Evolutionary conservation across 169 alveolate species (phyloP).

Genomic region (Plasmodium cynomolgi): DNA sequence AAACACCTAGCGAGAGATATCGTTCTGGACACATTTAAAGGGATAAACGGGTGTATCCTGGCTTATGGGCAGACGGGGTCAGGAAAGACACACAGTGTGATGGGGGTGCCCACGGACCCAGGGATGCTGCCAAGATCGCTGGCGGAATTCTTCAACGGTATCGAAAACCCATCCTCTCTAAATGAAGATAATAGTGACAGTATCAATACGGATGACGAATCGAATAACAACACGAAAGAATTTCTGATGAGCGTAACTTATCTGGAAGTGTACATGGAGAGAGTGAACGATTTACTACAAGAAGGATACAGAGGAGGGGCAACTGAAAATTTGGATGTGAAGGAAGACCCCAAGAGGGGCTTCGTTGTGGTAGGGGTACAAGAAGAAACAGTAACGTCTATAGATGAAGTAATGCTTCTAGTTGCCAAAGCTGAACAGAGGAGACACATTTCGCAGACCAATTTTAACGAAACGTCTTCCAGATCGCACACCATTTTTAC

Average conservation of each 20-base stretch:
- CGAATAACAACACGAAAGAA: conserved; percentile 83
- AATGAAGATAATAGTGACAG: conserved; percentile 80
- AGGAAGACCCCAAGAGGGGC: conserved; percentile 90
- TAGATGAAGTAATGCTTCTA: conserved; percentile 85
- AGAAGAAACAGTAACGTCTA: conserved; percentile 85
- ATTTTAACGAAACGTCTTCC: conserved; percentile 88
- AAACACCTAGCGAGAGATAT: conserved; percentile 83
- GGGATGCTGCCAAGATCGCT: conserved; percentile 85
- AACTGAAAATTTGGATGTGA: conserved; percentile 84
- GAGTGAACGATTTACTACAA: conserved; percentile 88
- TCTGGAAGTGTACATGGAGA: conserved; percentile 89
- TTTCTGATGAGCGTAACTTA: conserved; percentile 87
- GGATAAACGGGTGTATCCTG: conserved; percentile 85
- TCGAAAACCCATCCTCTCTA: conserved; percentile 81
- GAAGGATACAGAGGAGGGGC: conserved; percentile 85
- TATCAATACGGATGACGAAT: conserved; percentile 79
- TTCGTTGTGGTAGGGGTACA: conserved; percentile 86
- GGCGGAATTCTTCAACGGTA: conserved; percentile 86
- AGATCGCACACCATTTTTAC: conserved; percentile 89
- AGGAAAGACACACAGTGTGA: conserved; percentile 85
- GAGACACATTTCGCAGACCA: conserved; percentile 87
- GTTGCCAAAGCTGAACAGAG: conserved; percentile 86
- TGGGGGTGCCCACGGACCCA: conserved; percentile 87
- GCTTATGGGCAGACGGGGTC: conserved; percentile 88
- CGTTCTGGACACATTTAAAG: conserved; percentile 83